These are phyloP conservation scores for Hyphopichia fennica DNA, from an alignment of 1,139 yeast genomes.

Conservation along the genomic window DNA sequence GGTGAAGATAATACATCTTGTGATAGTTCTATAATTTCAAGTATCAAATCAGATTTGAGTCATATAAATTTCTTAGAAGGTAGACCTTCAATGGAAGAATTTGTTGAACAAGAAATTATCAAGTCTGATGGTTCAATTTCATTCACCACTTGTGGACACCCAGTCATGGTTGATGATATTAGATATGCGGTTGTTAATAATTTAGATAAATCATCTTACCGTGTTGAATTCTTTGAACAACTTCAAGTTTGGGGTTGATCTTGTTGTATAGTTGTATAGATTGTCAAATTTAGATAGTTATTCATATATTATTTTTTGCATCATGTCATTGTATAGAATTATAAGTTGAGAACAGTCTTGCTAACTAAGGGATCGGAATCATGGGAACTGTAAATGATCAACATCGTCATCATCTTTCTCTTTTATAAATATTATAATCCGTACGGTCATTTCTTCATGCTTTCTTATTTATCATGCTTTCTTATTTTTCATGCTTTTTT, in stretches of 20 bases:
- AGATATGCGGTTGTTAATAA: slow-evolving; percentile 18
- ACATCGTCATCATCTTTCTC: no score
- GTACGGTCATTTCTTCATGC: no score
- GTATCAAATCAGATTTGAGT: slow-evolving; percentile 20
- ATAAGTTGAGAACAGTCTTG: no score
- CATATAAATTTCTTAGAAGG: slow-evolving; percentile 44
- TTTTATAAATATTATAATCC: no score
- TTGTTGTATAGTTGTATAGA: no score
- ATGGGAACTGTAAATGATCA: no score
- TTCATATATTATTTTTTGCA: no score
- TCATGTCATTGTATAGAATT: no score
- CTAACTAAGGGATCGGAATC: no score
- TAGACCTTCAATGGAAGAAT: slow-evolving; percentile 31
- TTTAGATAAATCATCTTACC: slow-evolving; percentile 12
- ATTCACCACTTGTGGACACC: slow-evolving; percentile 40
- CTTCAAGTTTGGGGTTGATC: slow-evolving; percentile 12
- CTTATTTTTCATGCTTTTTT: no score
- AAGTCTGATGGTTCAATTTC: slow-evolving; percentile 34
- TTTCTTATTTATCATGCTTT: no score
- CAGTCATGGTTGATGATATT: slow-evolving; percentile 40
- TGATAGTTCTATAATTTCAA: not conserved
- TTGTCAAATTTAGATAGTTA: no score
- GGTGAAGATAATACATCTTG: not conserved
- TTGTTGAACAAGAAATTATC: slow-evolving; percentile 31
- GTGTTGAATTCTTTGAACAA: slow-evolving; percentile 23